These are phyloP conservation scores for Emmonsiellopsis sp. DNA, from an alignment of 2,329 filamentous ascomycete genomes.

Conservation along the genomic window DNA sequence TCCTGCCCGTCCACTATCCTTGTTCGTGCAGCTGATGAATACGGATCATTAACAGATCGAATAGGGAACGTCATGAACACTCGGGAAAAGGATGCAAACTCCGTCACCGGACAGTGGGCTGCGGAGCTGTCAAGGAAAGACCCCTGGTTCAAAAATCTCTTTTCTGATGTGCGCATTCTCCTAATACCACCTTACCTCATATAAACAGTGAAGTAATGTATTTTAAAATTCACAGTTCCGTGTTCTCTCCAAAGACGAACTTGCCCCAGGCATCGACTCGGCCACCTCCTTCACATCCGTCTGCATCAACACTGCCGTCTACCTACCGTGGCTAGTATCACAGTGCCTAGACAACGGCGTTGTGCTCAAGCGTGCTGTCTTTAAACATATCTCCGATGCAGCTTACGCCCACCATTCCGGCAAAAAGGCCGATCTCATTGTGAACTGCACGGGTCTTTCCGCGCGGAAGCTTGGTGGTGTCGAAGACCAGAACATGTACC, in stretches of 20 bases:
- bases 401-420: constrained; percentile 50
- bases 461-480: constrained; percentile 73
- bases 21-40: not conserved
- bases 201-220: not conserved
- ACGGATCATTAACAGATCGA: not conserved
- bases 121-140: constrained; percentile 57
- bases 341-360: constrained; percentile 70
- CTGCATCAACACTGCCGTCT: constrained; percentile 84
- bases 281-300: constrained; percentile 72
- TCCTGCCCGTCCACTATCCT: too few species aligned
- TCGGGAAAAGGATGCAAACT: constrained; percentile 54
- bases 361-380: constrained; percentile 52
- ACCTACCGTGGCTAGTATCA: constrained; percentile 75
- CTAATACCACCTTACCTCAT: not conserved
- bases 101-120: constrained; percentile 50
- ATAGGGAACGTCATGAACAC: constrained; percentile 47
- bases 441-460: constrained; percentile 79
- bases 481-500: constrained; percentile 61
- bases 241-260: constrained; percentile 46
- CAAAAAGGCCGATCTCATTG: constrained; percentile 53
- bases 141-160: constrained; percentile 64
- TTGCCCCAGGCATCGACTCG: constrained; percentile 59
- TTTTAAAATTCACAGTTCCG: constrained; percentile 44
- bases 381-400: constrained; percentile 68
- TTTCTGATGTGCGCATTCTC: constrained; percentile 52